Base-by-base conservation (phyloP, 2,329 filamentous ascomycete species). In the Apiospora malaysiana region DNA sequence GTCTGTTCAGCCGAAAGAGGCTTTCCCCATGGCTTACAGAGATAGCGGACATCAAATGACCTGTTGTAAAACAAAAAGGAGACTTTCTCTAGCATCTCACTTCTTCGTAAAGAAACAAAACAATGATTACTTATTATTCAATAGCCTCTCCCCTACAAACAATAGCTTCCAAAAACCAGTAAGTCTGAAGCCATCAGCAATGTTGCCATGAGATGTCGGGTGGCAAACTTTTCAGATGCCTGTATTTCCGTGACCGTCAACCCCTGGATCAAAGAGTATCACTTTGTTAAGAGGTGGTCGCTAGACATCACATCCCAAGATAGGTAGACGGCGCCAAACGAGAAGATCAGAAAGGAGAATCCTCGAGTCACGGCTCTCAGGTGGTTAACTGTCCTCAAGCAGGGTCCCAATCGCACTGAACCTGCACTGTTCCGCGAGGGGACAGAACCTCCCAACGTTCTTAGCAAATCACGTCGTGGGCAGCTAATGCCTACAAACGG, bases 341-440 rank as follows among this genome's bases (percentile, higher is more conserved):
- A 63, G 56, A 40, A 23, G 8, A 14, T 14, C 56, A 63, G 21
- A 40, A 40, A 63, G 40, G 56, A 32, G 56, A n/a, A 40, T 40
- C n/a, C 80, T 84, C 83, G 82, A 84, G 82, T 83, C 82, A 77
- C 75, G 72, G 70, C 71, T 67, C 76, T 77, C 79, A 76, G 78
- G 76, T 74, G 71, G 73, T 75, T 76, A 74, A 76, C 77, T 77
- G 69, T 72, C 73, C 77, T 74, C 71, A 75, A 76, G 76, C 75
- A 76, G 75, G 77, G 76, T 77, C 77, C 78, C 77, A 77, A 73
- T 74, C 78, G 78, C 75, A 78, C 78, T 76, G 76, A 74, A 75
- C 71, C 79, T 83, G 83, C 82, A 77, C 78, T 75, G 74, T 78
- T 75, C 83, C 83, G 82, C 70, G 42, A 75, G 71, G 74, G 72